Percentiles rank a stretch among this genome's conserved stretches.
These are phyloP conservation scores for Beauveria bassiana DNA, from an alignment of 2,329 filamentous ascomycete genomes.

Conservation along the genomic window DNA sequence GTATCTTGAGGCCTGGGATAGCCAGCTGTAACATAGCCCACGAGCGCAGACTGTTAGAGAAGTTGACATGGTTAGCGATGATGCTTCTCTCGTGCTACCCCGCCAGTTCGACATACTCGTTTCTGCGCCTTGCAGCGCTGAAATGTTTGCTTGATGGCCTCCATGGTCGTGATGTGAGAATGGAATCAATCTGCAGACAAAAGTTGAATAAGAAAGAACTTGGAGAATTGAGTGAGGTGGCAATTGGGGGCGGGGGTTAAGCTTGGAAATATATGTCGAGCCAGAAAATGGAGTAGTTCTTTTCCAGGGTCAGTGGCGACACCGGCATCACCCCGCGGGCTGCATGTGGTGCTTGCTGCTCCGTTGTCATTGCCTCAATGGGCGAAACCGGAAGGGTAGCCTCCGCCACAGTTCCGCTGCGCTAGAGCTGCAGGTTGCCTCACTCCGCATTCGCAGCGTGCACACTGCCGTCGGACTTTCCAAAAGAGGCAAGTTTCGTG, in stretches of 20 bases:
- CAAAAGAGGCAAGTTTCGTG: conserved; percentile 1
- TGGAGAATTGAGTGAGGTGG: background rate
- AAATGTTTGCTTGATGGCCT: conserved; percentile 52
- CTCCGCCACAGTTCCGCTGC: conserved; percentile 1
- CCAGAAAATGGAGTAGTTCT: background rate
- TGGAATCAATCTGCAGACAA: background rate
- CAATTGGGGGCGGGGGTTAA: background rate
- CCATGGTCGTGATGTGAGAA: conserved; percentile 33
- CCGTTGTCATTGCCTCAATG: background rate
- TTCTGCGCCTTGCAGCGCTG: conserved; percentile 51
- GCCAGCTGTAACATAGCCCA: conserved; percentile 94
- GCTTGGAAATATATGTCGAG: conserved; percentile 1
- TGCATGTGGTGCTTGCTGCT: background rate
- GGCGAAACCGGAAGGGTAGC: conserved; percentile 11
- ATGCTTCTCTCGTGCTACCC: background rate
- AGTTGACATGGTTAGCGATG: conserved; percentile 16
- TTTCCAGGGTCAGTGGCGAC: conserved; percentile 2
- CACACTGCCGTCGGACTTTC: conserved; percentile 8
- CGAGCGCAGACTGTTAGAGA: conserved; percentile 61
- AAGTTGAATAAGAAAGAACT: background rate
- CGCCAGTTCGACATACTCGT: conserved; percentile 36
- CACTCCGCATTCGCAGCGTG: conserved; percentile 3
- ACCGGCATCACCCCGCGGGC: conserved; percentile 2
- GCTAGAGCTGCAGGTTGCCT: conserved; percentile 9
- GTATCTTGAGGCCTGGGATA: conserved; percentile 79